Evolutionary conservation across 805 yeast genomes (phyloP), one percentile per base, ranked within the genome.

Genomic region (Saccharomycopsis schoenii): DNA sequence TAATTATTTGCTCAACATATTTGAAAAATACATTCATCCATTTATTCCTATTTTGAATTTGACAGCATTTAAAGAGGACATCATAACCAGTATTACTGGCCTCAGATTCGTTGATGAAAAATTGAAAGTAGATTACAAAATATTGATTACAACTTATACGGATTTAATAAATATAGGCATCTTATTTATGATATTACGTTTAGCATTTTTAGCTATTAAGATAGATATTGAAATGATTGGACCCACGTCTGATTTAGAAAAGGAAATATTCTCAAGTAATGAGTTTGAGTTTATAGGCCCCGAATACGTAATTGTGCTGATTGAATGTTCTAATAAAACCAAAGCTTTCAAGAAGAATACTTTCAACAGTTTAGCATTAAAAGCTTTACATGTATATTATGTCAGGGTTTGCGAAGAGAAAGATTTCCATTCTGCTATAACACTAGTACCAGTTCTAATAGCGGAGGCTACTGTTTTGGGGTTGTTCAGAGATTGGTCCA

Each of bases 21-120:
- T 36, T 58, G 65, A 58, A 50, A 56, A 56, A 24, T 61, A 51
- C 54, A 29, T 62, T 11, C 56, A 60, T 34, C 65, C 63, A 15
- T 62, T 62, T 42, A 40, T 58, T 9, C 63, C 63, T 8, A 40
- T 58, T 8, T 15, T 60, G 11, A 61, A 60, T 55, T 40, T 62
- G 15, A n/a, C 25, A 14, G 37, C 37, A 4, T 58, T 58, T 17
- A 60, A 60, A 41, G 56, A 43, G 21, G 61, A 59, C n/a, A 24
- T 62, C 14, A 62, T 58, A 39, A 19, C 55, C 1, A 40, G 59
- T 12, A 42, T 62, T 6, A 47, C 43, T 9, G 63, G 65, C 17
- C 21, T 62, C 12, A 43, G 56, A 19, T 54, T 62, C 39, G 36
- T 19, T 15, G 29, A 19, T 10, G 39, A 43, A 11, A 42, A 37